A percentile compares a stretch with the other conserved stretches of the same genome.
phyloP scores from a whole-genome alignment of 2,329 filamentous ascomycete genomes.

The Alternaria incomplexa region DNA sequence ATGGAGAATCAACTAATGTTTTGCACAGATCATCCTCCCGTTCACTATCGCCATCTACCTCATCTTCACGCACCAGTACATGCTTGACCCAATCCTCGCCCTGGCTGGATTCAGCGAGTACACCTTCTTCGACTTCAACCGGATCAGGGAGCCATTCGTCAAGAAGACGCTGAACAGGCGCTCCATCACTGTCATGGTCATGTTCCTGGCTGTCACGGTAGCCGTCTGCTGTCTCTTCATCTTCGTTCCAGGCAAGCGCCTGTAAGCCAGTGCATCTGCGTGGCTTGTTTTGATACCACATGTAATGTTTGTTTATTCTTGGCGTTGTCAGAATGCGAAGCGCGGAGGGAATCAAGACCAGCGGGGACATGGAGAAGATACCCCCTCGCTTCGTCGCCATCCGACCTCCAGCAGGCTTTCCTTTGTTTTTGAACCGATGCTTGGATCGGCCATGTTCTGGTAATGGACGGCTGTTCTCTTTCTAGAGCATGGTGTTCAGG shows the following conservation, averaged over 20 bases:
- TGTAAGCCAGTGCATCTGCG: constrained; percentile 54
- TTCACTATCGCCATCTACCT: constrained; percentile 88
- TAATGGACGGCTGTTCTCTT: constrained; percentile 5
- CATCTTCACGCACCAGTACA: constrained; percentile 83
- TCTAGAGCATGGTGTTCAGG: constrained; percentile 15
- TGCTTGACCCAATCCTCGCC: constrained; percentile 88
- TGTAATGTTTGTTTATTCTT: constrained; percentile 28
- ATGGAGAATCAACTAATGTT: not conserved
- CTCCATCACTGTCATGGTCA: constrained; percentile 77
- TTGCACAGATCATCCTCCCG: constrained; percentile 75
- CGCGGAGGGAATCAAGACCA: constrained; percentile 9
- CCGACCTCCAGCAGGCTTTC: constrained; percentile 12
- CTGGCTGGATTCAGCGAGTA: constrained; percentile 93
- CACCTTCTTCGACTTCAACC: constrained; percentile 89
- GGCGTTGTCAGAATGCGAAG: constrained; percentile 11
- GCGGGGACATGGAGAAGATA: constrained; percentile 16
- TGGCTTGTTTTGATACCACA: constrained; percentile 9
- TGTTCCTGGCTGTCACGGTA: constrained; percentile 78
- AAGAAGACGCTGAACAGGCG: constrained; percentile 84
- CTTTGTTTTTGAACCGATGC: constrained; percentile 9
- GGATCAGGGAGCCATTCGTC: constrained; percentile 89
- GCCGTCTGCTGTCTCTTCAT: constrained; percentile 91
- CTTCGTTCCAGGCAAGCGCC: constrained; percentile 86
- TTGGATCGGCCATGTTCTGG: constrained; percentile 10
- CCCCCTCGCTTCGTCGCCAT: constrained; percentile 18